Percentiles rank a stretch among this genome's conserved stretches.
Conservation (phyloP, 257 asterid species). For the Penstemon barbatus region DNA sequence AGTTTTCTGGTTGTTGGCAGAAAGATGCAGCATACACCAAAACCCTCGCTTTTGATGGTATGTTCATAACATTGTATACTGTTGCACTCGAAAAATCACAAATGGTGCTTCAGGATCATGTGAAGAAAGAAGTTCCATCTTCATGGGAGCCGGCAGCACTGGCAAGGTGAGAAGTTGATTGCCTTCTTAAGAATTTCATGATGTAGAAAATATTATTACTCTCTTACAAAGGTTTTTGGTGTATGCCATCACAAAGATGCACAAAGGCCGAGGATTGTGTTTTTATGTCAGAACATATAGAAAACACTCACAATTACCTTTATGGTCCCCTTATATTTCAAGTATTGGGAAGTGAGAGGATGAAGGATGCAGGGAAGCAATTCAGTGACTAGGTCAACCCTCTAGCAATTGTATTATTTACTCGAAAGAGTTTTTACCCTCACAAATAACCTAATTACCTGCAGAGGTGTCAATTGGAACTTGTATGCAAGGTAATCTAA, state of each 20-base stretch:
- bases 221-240: slow-evolving; percentile 8
- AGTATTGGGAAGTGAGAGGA: too few relatives aligned
- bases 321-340: neutral
- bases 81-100: slow-evolving; percentile 96
- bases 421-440: neutral
- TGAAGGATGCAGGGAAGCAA: neutral
- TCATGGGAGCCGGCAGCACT: slow-evolving; percentile 95
- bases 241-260: slow-evolving; percentile 19
- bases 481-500: slow-evolving; percentile 5
- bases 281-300: slow-evolving; percentile 5
- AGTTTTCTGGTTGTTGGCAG: slow-evolving; percentile 96
- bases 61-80: slow-evolving; percentile 76
- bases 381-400: neutral
- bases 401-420: neutral
- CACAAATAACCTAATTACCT: neutral
- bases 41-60: slow-evolving; percentile 91
- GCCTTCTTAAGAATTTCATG: slow-evolving; percentile 26
- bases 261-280: slow-evolving; percentile 13
- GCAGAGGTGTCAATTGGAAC: slow-evolving; percentile 2
- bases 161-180: slow-evolving; percentile 63
- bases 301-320: slow-evolving; percentile 2
- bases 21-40: slow-evolving; percentile 88
- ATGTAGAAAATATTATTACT: slow-evolving; percentile 15
- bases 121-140: slow-evolving; percentile 89
- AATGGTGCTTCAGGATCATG: slow-evolving; percentile 75